Evolutionary conservation across 257 asterid genomes (phyloP), one percentile per base, ranked within the genome.

Genomic region (Henckelia pumila): DNA sequence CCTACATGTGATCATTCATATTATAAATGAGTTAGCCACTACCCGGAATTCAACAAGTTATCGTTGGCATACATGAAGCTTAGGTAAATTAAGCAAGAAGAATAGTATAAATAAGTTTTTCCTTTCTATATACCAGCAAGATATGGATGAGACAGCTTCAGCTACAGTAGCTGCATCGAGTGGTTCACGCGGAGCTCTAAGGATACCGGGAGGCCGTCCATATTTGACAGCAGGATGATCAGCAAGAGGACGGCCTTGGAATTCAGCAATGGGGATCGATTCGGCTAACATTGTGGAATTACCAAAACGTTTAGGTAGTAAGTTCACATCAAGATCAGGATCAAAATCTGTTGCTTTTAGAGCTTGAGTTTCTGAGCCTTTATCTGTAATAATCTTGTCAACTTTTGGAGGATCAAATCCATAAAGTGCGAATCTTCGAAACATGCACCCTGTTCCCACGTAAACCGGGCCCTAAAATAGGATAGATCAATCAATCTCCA

Each of bases 161-260:
- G 89, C 88, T 6, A 85, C 92, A 0, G 85, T 78, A 19, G 85
- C 61, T 22, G 92, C 84, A 25, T 85, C 87, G 0, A 85, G 84
- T 14, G 83, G 89, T 7, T 79, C 83, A 7, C 87, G 76, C 0
- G 87, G 84, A 23, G 13, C 77, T 21, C 82, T 63, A 0, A 85
- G 89, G 22, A 78, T 22, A 8, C 92, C 89, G 0, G 86, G 92
- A 1, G 89, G 89, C 3, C 89, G 79, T 0, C 92, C 92, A 11
- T 83, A 77, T 77, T 85, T 85, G 50, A 85, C 87, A 0, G 89
- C 85, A 0, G 89, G 89, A 61, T 85, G 92, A 70, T 85, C 89
- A 0, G 92, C 92, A 6, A 85, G 66, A 0, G 92, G 92, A 7
- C 89, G 89, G 0, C 85, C 88, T 32, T 83, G 89, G 56, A 73